Evolutionary conservation across 2,329 filamentous ascomycete species (phyloP).

Genomic region (Penicillium expansum): DNA sequence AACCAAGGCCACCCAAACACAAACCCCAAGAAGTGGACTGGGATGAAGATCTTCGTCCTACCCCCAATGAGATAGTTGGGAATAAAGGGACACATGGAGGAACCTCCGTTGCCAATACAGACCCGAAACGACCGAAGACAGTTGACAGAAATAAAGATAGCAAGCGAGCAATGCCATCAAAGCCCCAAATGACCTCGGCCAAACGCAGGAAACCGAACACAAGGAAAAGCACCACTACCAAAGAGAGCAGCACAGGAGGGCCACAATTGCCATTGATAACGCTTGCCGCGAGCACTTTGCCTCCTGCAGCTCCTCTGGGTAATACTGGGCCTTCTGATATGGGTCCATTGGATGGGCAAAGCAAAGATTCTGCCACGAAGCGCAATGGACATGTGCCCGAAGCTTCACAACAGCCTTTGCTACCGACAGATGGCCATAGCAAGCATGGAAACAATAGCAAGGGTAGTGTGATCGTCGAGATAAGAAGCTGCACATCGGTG

Average conservation of each 20-base stretch:
- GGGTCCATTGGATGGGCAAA: not conserved
- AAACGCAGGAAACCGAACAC: slow-evolving; percentile 14
- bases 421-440: not conserved
- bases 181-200: not conserved
- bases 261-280: slow-evolving; percentile 11
- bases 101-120: slow-evolving; percentile 20
- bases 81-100: slow-evolving; percentile 2
- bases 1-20: slow-evolving; percentile 19
- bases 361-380: not conserved
- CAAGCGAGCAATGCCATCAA: slow-evolving; percentile 9
- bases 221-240: not conserved
- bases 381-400: not conserved
- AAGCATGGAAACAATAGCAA: not conserved
- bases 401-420: not conserved
- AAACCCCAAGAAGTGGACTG: slow-evolving; percentile 27
- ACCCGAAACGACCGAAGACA: not conserved
- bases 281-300: not conserved
- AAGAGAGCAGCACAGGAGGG: not conserved
- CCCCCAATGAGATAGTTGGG: slow-evolving; percentile 16
- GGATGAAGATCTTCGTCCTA: slow-evolving; percentile 33
- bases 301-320: not conserved
- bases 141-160: not conserved
- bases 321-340: not conserved
- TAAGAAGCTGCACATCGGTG: slow-evolving; percentile 10
- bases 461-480: slow-evolving; percentile 5